These are phyloP conservation scores for Malassezia japonica DNA, from an alignment of 1,284 basidiomycete species.

Conservation along the genomic window DNA sequence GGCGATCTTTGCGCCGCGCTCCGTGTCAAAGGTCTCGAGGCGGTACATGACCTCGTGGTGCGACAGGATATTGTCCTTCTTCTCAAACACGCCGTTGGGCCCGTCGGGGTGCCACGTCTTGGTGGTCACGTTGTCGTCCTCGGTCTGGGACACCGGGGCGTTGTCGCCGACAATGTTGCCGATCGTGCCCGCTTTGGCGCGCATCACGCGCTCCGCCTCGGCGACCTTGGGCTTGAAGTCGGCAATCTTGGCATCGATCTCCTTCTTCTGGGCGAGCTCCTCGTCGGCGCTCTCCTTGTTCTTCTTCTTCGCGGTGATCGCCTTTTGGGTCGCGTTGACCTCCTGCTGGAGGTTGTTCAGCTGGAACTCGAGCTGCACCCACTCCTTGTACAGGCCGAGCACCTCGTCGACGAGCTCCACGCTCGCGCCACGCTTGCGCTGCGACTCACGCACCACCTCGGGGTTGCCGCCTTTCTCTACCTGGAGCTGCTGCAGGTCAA, in stretches of 20 bases:
- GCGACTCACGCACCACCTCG: constrained; percentile 82
- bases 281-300: constrained; percentile 82
- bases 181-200: constrained; percentile 67
- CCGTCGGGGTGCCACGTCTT: constrained; percentile 79
- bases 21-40: constrained; percentile 88
- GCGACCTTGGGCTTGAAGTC: constrained; percentile 55
- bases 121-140: constrained; percentile 83
- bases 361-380: constrained; percentile 82
- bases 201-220: constrained; percentile 67
- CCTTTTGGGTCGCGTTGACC: constrained; percentile 81
- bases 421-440: constrained; percentile 76
- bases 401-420: constrained; percentile 90
- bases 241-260: constrained; percentile 68
- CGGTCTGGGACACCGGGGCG: constrained; percentile 75
- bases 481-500: constrained; percentile 35
- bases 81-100: constrained; percentile 55
- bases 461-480: constrained; percentile 69
- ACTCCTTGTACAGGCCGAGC: constrained; percentile 78
- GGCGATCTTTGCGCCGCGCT: constrained; percentile 76
- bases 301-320: constrained; percentile 89
- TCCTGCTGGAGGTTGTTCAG: constrained; percentile 68
- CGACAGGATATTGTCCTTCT: constrained; percentile 65
- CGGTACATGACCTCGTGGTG: constrained; percentile 93
- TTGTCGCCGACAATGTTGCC: constrained; percentile 86
- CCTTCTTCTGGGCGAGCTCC: constrained; percentile 66